Evolutionary conservation across 177 flowering plant species (phyloP).

Genomic region (Vitis hybrid): DNA sequence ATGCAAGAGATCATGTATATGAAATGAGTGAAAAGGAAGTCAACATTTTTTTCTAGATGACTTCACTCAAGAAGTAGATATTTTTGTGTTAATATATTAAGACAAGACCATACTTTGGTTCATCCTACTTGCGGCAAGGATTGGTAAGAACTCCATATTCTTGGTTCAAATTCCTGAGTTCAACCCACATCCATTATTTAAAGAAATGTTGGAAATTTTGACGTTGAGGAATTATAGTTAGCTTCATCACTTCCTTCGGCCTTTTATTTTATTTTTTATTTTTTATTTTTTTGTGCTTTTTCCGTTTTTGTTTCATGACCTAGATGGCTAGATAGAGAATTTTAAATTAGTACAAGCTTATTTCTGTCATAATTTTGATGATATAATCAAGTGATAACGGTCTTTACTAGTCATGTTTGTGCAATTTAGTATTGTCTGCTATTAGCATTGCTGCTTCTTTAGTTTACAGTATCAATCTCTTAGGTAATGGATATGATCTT

Average conservation of each 20-base stretch:
- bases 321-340: too few relatives aligned
- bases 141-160: slow-evolving; percentile 6
- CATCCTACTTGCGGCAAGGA: slow-evolving; percentile 14
- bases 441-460: too few relatives aligned
- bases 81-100: slow-evolving; percentile 8
- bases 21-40: slow-evolving; percentile 91
- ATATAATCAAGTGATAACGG: too few relatives aligned
- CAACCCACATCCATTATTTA: background rate
- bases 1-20: slow-evolving; percentile 87
- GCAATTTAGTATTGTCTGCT: too few relatives aligned
- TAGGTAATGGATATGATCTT: too few relatives aligned
- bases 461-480: too few relatives aligned
- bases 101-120: slow-evolving; percentile 11
- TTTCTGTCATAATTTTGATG: too few relatives aligned
- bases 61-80: slow-evolving; percentile 6
- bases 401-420: too few relatives aligned
- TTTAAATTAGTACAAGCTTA: too few relatives aligned
- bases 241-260: background rate
- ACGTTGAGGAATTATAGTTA: slow-evolving; percentile 7
- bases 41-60: slow-evolving; percentile 57
- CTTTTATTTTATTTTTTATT: background rate
- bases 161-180: slow-evolving; percentile 4
- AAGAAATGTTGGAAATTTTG: slow-evolving; percentile 29
- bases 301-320: too few relatives aligned
- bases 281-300: background rate